These are phyloP conservation scores for Berberis thunbergii DNA, from an alignment of 164 flowering plant genomes.

Conservation along the genomic window DNA sequence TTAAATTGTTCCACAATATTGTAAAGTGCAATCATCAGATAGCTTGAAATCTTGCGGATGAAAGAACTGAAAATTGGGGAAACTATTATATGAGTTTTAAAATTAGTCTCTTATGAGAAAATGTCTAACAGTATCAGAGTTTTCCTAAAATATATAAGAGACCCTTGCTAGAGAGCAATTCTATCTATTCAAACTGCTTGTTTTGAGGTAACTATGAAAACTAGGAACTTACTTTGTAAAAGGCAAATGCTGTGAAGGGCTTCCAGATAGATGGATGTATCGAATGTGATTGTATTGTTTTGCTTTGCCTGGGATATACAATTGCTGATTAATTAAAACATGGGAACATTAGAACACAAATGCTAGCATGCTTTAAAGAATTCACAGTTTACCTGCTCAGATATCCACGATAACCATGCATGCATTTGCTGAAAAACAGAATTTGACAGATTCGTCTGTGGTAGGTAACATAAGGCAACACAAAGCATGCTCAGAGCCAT, in stretches of 20 bases:
- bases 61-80: too few relatives aligned
- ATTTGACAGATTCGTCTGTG: constrained; percentile 30
- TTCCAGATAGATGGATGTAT: constrained; percentile 62
- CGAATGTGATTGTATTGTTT: constrained; percentile 32
- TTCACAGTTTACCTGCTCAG: constrained; percentile 47
- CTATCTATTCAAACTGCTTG: too few relatives aligned
- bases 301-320: constrained; percentile 44
- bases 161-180: too few relatives aligned
- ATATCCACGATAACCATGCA: constrained; percentile 76
- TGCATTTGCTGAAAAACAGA: constrained; percentile 41
- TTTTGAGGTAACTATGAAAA: background rate
- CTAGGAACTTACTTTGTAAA: constrained; percentile 44
- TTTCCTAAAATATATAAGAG: too few relatives aligned
- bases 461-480: constrained; percentile 48
- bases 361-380: background rate
- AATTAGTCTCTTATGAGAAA: too few relatives aligned
- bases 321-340: constrained; percentile 2
- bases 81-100: too few relatives aligned
- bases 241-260: constrained; percentile 61
- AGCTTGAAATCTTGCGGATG: too few relatives aligned
- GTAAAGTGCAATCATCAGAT: too few relatives aligned
- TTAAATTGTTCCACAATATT: too few relatives aligned
- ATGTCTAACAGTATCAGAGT: too few relatives aligned
- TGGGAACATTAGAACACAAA: background rate
- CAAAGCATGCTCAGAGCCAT: constrained; percentile 77